phyloP scores from a whole-genome alignment of 2,329 filamentous ascomycete genomes.

The Epichloe scottii region DNA sequence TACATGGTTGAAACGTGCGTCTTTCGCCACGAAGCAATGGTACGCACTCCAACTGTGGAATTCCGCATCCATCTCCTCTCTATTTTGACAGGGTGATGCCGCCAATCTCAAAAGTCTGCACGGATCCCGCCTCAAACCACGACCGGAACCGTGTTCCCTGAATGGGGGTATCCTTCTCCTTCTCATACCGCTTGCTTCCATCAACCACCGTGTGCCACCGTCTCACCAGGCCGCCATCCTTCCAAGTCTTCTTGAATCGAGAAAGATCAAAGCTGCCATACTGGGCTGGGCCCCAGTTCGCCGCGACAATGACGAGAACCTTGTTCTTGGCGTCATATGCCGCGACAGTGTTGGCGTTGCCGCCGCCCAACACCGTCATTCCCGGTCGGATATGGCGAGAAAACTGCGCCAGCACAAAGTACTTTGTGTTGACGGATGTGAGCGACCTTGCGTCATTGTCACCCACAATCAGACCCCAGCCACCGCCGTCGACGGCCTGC shows the following conservation, averaged over 20 bases:
- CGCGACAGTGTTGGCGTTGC: conserved; percentile 22
- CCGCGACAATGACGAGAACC: conserved; percentile 26
- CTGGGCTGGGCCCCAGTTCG: conserved; percentile 26
- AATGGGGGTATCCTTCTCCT: not conserved
- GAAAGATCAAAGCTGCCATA: conserved; percentile 27
- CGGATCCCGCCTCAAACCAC: not conserved
- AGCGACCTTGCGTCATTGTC: conserved; percentile 23
- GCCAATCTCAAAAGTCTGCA: conserved; percentile 4
- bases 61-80: no score
- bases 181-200: not conserved
- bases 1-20: no score
- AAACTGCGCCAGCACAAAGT: conserved; percentile 30
- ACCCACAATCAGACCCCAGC: conserved; percentile 29
- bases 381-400: conserved; percentile 27
- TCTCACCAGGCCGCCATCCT: not conserved
- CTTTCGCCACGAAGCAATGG: no score
- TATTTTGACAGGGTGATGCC: not conserved
- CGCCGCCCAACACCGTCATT: conserved; percentile 26
- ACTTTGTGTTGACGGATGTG: conserved; percentile 22
- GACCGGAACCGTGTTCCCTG: conserved; percentile 3
- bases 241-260: conserved; percentile 14
- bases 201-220: not conserved
- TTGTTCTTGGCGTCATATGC: conserved; percentile 23
- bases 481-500: conserved; percentile 27
- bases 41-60: no score